Base-by-base conservation (phyloP, 805 yeast species). In the Cyberlindnera lachancei region DNA sequence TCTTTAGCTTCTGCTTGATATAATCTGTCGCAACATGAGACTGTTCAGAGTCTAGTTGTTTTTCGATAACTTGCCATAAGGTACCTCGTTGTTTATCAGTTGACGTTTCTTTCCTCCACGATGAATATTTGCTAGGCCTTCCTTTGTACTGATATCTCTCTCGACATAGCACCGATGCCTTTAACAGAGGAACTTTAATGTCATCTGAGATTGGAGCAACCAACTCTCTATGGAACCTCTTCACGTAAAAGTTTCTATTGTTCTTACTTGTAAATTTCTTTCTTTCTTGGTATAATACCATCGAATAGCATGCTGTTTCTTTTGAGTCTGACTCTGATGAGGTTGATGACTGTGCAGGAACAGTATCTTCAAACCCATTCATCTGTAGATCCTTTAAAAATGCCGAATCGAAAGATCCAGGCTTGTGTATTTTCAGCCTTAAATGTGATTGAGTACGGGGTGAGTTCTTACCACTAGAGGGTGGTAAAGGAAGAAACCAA, bases 401-500 rank as follows among this genome's bases (percentile, higher is more conserved):
- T 36, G 46, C 23, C 18, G 30, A 10, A 15, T 21, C 15, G 10
- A 39, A 4, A 6, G 46, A 35, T 20, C 30, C 12, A 7, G 46
- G 37, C 10, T n/a, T 7, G 36, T 45, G 34, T 12, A 30, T 27
- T 25, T 41, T 34, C 31, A 53, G 31, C 42, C 58, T 34, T 43
- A 56, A 26, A 57, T 40, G 42, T 27, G n/a, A 13, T 6, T 6
- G 11, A 19, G 21, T 42, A 50, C 5, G 40, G 32, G 5, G 28
- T 31, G 33, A 30, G n/a, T n/a, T n/a, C n/a, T n/a, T n/a, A n/a
- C n/a, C n/a, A n/a, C n/a, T n/a, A n/a, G n/a, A n/a, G n/a, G n/a
- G n/a, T 12, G 53, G 45, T 19, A 55, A 34, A 1, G 53, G 40
- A 9, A 60, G 31, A 2, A 55, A 52, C 66, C 66, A 61, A 2